Evolutionary conservation across 805 yeast species (phyloP), one percentile per base, ranked within the genome.

Genomic region (Candida peoriensis): DNA sequence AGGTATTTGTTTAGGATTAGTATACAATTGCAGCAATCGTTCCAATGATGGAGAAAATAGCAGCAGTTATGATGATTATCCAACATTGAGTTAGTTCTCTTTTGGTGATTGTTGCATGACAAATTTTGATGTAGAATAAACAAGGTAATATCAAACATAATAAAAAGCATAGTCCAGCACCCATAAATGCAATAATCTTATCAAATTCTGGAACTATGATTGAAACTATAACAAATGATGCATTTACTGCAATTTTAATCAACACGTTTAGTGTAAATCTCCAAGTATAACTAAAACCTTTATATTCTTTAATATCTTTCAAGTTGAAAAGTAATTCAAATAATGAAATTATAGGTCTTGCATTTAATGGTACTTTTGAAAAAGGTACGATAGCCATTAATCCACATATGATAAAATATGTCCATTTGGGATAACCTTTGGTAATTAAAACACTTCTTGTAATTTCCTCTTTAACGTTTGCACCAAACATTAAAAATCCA

Each of bases 401-500:
- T 0, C 71, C 68, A 30, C 88, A 78, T 29, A 88, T 65, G 18
- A 72, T 66, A 23, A 77, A 64, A 34, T 71, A 70, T 2, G 82
- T 67, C 56, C 75, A 72, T 11, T 55, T 47, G 2, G 96, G 94
- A 52, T 82, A 87, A 0, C 86, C 84, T 5, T 62, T 48, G 4
- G 83, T 81, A 10, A 66, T 50, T 48, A 88, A 62, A 23, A 88
- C 67, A 46, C 81, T 82, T 50, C 81, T 82, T 3, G 95, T 84
- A 44, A 89, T 71, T 40, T 85, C 88, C 50, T 85, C 89, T 39
- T 72, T 57, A 26, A 84, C 79, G 14, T 56, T 58, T 8, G 64
- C 64, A 30, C 96, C 96, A 64, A 81, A 87, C 96, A 88, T 88
- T 22, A 85, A 62, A 48, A 74, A 80, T 1, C 89, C 90, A 24